phyloP scores from a whole-genome alignment of 108 stramenopile species.

The Cyclotella cryptica region DNA sequence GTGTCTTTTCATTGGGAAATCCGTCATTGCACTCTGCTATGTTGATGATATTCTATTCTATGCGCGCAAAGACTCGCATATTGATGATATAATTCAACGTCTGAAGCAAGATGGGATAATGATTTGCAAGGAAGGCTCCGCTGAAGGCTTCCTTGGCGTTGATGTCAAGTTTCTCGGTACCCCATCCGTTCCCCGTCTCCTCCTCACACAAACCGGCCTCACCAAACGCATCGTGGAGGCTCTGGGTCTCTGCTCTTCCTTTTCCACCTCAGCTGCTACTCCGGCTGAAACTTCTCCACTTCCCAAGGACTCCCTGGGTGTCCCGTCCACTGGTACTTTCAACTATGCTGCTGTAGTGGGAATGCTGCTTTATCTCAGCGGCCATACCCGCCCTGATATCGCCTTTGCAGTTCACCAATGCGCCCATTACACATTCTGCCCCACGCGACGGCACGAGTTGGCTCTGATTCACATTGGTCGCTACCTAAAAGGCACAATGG shows the following conservation, averaged over 20 bases:
- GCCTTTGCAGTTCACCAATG: neutral
- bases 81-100: neutral
- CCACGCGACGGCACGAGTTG: neutral
- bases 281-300: conserved; percentile 9
- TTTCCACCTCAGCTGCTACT: neutral
- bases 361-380: neutral
- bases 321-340: neutral
- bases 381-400: neutral
- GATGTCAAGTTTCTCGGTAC: conserved; percentile 27
- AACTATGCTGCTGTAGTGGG: neutral
- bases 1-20: conserved; percentile 44
- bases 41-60: neutral
- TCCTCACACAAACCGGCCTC: conserved; percentile 46
- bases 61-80: neutral
- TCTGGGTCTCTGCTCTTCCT: neutral
- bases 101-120: neutral
- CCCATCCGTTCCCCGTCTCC: conserved; percentile 4
- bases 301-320: conserved; percentile 16
- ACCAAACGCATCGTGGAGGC: conserved; percentile 5
- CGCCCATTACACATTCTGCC: neutral
- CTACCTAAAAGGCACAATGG: neutral
- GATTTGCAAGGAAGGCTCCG: neutral
- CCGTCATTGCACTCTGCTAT: conserved; percentile 27
- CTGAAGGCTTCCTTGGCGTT: conserved; percentile 46
- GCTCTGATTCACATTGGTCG: neutral